Conservation (phyloP, 768 basidiomycete species). For the Rhodosporidiobolus odoratus region DNA sequence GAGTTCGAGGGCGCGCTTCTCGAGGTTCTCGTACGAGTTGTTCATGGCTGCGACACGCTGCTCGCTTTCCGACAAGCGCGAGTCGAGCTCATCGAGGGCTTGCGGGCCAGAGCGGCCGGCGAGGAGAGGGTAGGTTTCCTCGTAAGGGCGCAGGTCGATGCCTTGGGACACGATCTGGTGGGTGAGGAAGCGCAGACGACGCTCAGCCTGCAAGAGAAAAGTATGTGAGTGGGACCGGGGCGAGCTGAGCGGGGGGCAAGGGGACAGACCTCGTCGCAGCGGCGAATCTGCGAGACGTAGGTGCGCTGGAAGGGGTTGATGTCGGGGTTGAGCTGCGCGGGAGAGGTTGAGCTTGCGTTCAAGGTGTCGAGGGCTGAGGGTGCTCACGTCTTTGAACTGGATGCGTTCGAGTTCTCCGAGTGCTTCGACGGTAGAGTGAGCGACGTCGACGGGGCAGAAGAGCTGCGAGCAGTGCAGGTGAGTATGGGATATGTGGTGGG, state of each 20-base stretch:
- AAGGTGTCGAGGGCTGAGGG: constrained; percentile 2
- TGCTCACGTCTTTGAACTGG: constrained; percentile 89
- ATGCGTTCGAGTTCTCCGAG: constrained; percentile 92
- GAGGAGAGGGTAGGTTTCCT: constrained; percentile 77
- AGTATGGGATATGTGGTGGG: not conserved
- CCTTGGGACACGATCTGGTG: constrained; percentile 80
- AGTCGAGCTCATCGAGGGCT: constrained; percentile 86
- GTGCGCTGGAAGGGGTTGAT: constrained; percentile 98
- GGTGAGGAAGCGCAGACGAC: constrained; percentile 83
- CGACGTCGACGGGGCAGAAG: constrained; percentile 92
- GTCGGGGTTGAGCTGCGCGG: constrained; percentile 73
- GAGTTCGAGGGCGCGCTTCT: constrained; percentile 76
- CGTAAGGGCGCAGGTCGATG: constrained; percentile 74
- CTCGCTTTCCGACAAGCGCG: constrained; percentile 80
- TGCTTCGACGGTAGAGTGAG: constrained; percentile 92
- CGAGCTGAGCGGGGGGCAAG: not conserved
- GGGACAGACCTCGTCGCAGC: constrained; percentile 29
- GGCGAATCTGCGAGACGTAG: constrained; percentile 87
- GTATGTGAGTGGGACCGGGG: not conserved
- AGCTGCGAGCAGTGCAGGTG: constrained; percentile 57
- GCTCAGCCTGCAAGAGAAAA: constrained; percentile 64
- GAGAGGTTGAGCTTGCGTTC: not conserved
- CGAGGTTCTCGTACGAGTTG: constrained; percentile 78
- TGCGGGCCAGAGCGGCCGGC: constrained; percentile 90
- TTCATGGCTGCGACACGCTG: constrained; percentile 81